Percentiles rank a stretch among this genome's conserved stretches.
Conservation (phyloP, 768 basidiomycete species). For the Lentinula raphanica region DNA sequence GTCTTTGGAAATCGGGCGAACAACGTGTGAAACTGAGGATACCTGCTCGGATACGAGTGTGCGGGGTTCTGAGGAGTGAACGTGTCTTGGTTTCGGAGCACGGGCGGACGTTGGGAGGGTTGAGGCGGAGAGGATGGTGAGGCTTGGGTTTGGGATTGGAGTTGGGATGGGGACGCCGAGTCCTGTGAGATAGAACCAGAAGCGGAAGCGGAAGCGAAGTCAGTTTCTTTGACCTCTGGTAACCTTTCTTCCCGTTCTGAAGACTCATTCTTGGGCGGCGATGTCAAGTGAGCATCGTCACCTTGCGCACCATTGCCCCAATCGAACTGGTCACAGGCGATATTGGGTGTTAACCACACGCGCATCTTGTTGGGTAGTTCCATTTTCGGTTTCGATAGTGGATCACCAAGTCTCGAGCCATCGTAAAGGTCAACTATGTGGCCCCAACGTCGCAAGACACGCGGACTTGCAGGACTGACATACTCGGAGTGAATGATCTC, state of each 20-base stretch:
- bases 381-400: background rate
- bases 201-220: background rate
- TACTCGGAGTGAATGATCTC: constrained; percentile 36
- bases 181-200: too few relatives aligned
- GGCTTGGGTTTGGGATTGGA: background rate
- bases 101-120: background rate
- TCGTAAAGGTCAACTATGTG: constrained; percentile 29
- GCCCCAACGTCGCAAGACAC: constrained; percentile 33
- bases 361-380: background rate
- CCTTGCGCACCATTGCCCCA: background rate
- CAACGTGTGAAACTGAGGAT: constrained; percentile 31
- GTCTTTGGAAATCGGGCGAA: constrained; percentile 42
- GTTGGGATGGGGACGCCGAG: too few relatives aligned
- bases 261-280: too few relatives aligned
- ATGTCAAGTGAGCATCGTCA: background rate
- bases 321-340: background rate
- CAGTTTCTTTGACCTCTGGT: background rate
- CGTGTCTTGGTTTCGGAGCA: constrained; percentile 15
- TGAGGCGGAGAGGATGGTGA: too few relatives aligned
- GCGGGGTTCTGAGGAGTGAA: constrained; percentile 17
- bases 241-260: too few relatives aligned
- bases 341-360: constrained; percentile 6
- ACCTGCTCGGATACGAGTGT: constrained; percentile 4
- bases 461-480: constrained; percentile 34
- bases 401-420: constrained; percentile 12